Percentiles rank a stretch among this genome's conserved stretches.
Conservation (phyloP, 2,329 filamentous ascomycete genomes). For the Cladophialophora carrionii region DNA sequence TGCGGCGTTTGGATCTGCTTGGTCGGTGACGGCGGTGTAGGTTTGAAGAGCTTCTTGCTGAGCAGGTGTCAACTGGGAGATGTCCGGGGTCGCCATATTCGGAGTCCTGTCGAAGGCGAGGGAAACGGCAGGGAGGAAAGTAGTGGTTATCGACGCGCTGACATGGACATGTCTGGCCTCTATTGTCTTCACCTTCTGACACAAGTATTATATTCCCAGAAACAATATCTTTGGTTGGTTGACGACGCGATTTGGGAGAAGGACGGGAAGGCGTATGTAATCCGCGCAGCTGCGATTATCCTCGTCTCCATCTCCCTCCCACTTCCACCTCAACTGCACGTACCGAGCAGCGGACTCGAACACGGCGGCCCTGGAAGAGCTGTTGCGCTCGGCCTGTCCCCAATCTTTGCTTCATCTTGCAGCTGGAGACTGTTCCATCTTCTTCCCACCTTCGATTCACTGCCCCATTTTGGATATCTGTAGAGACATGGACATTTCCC, state of each 20-base stretch:
- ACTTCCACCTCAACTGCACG: constrained; percentile 15
- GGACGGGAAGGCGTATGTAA: constrained; percentile 6
- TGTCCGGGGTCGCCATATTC: constrained; percentile 55
- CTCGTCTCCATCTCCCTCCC: constrained; percentile 5
- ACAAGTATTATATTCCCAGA: not conserved
- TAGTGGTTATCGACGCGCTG: constrained; percentile 13
- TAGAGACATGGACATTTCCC: constrained; percentile 24
- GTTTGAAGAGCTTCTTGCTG: constrained; percentile 87
- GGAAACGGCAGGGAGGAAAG: constrained; percentile 7
- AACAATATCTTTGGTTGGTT: not conserved
- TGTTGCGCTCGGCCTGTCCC: constrained; percentile 36
- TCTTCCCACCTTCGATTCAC: constrained; percentile 29
- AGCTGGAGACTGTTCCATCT: constrained; percentile 21
- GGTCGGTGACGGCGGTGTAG: constrained; percentile 84
- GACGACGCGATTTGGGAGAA: constrained; percentile 11
- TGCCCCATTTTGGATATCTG: constrained; percentile 32
- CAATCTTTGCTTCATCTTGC: constrained; percentile 26
- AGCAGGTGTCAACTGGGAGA: constrained; percentile 70
- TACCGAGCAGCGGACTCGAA: constrained; percentile 4
- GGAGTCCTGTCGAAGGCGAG: constrained; percentile 6
- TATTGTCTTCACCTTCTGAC: constrained; percentile 11
- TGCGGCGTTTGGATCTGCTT: constrained; percentile 70
- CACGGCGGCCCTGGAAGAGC: constrained; percentile 1
- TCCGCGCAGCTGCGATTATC: not conserved
- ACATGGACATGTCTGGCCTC: constrained; percentile 18